These are phyloP conservation scores for Beta vulgaris DNA, from an alignment of 148 eudicot species.

Conservation along the genomic window DNA sequence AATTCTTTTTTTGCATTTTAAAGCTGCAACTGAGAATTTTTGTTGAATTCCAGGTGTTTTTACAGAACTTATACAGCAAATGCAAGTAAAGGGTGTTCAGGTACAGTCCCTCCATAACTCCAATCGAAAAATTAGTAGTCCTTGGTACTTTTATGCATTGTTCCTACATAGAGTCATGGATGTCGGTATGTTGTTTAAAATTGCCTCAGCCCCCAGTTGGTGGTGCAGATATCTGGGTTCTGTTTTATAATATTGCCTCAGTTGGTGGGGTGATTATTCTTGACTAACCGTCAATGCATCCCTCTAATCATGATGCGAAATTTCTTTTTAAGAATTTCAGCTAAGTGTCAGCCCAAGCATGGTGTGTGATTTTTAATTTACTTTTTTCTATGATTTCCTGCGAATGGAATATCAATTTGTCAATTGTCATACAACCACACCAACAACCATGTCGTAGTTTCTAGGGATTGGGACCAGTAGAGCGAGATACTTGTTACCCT, in stretches of 20 bases:
- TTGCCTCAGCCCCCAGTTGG: no score
- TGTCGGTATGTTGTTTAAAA: not conserved
- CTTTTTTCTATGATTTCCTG: not conserved
- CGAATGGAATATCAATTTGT: not conserved
- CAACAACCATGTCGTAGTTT: not conserved
- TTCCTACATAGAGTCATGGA: not conserved
- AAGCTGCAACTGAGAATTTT: conserved; percentile 15
- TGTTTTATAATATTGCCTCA: not conserved
- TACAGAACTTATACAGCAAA: conserved; percentile 96
- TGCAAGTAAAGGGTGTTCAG: conserved; percentile 99
- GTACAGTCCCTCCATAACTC: conserved; percentile 32
- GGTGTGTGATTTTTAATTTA: not conserved
- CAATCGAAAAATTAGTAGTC: not conserved
- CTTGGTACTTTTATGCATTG: no score
- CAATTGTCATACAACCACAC: not conserved
- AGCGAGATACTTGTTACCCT: not conserved
- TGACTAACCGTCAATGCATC: not conserved
- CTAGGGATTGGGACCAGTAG: not conserved
- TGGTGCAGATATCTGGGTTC: not conserved
- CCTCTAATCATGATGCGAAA: not conserved
- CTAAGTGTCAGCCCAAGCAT: not conserved
- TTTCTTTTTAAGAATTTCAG: no score
- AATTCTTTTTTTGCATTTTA: not conserved
- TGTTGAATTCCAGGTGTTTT: conserved; percentile 75
- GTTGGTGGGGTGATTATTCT: not conserved